phyloP scores from a whole-genome alignment of 805 yeast genomes.

The Hanseniaspora mollemarum region DNA sequence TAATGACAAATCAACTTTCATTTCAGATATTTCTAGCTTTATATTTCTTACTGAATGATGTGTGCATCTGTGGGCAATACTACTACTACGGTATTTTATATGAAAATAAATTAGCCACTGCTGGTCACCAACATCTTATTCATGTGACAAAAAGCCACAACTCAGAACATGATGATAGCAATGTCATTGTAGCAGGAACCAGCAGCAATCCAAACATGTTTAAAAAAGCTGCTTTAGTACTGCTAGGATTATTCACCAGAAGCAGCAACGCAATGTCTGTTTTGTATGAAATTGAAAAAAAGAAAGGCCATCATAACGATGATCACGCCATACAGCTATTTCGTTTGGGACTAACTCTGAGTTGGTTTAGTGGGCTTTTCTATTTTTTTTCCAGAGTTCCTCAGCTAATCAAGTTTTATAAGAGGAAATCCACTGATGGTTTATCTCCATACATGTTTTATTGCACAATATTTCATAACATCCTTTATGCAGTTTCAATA shows the following conservation, averaged over 20 bases:
- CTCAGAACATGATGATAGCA: background rate
- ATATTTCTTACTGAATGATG: slow-evolving; percentile 65
- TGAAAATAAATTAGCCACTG: slow-evolving; percentile 27
- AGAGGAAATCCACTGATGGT: slow-evolving; percentile 75
- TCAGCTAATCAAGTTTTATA: slow-evolving; percentile 64
- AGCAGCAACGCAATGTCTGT: slow-evolving; percentile 21
- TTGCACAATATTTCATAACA: slow-evolving; percentile 68
- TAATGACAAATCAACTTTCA: slow-evolving; percentile 64
- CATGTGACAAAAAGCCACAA: slow-evolving; percentile 13
- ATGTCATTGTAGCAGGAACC: slow-evolving; percentile 2
- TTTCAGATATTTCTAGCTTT: slow-evolving; percentile 64
- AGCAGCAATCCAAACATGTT: slow-evolving; percentile 5
- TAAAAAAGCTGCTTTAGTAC: slow-evolving; percentile 1
- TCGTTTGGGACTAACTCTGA: slow-evolving; percentile 24
- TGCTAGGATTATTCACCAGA: slow-evolving; percentile 13
- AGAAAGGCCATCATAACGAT: background rate
- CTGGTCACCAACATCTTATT: slow-evolving; percentile 29
- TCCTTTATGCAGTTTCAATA: slow-evolving; percentile 66
- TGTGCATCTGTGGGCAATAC: slow-evolving; percentile 56
- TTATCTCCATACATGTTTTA: slow-evolving; percentile 68
- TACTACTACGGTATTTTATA: slow-evolving; percentile 45
- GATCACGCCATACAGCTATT: background rate
- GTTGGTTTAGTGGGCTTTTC: slow-evolving; percentile 70
- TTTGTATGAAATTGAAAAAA: slow-evolving; percentile 11
- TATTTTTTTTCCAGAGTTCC: slow-evolving; percentile 76